Evolutionary conservation across 352 stramenopile genomes (phyloP).

Genomic region (Globisporangium lucens): DNA sequence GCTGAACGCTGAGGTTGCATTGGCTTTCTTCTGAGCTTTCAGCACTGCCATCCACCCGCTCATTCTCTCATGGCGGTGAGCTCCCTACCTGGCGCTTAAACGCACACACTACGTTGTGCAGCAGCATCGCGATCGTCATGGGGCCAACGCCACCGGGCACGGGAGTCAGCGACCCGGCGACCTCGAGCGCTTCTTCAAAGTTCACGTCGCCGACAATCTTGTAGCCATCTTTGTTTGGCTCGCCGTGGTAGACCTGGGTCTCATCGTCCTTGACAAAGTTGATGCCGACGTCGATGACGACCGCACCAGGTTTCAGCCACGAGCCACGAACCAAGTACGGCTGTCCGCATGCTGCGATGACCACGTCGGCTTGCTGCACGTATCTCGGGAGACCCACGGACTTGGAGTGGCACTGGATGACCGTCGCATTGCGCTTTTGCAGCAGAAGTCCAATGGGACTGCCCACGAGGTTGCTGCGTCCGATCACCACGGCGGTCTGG

Average conservation of each 20-base stretch:
- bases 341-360: conserved; percentile 95
- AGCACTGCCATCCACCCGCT: not conserved
- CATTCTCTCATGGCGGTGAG: conserved; percentile 20
- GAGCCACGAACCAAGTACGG: conserved; percentile 93
- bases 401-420: conserved; percentile 97
- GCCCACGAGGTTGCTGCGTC: conserved; percentile 97
- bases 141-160: conserved; percentile 98
- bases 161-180: conserved; percentile 93
- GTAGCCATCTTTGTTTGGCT: conserved; percentile 84
- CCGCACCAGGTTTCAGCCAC: conserved; percentile 96
- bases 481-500: conserved; percentile 96
- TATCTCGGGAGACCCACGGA: conserved; percentile 88
- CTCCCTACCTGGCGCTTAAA: conserved; percentile 64
- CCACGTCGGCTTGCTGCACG: conserved; percentile 93
- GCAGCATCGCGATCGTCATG: conserved; percentile 97
- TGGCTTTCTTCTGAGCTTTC: not conserved
- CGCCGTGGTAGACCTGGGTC: conserved; percentile 42
- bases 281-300: conserved; percentile 99
- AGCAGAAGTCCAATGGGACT: conserved; percentile 95
- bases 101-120: conserved; percentile 84
- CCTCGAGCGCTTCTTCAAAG: conserved; percentile 76
- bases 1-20: conserved; percentile 4
- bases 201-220: conserved; percentile 97
- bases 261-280: conserved; percentile 91
- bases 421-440: conserved; percentile 95